These are phyloP conservation scores for Colletotrichum graminicola DNA, from an alignment of 2,329 filamentous ascomycete species.

Conservation along the genomic window DNA sequence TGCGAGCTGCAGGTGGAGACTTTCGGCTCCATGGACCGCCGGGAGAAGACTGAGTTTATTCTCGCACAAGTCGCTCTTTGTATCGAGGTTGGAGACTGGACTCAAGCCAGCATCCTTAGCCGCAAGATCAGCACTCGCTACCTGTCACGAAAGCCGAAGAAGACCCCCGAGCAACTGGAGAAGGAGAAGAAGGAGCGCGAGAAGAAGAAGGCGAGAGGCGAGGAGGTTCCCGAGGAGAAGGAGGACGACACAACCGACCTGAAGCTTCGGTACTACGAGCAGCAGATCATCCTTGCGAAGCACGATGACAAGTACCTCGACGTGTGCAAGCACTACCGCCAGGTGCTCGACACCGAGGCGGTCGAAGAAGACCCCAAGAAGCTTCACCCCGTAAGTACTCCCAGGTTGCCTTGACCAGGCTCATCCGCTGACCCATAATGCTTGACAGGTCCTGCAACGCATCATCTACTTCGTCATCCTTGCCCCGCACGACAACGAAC, in stretches of 20 bases:
- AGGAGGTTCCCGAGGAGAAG: conserved; percentile 82
- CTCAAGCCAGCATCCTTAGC: conserved; percentile 90
- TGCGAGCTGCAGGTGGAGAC: conserved; percentile 99
- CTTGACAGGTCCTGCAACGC: conserved; percentile 81
- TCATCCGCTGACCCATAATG: neutral
- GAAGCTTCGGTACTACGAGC: conserved; percentile 96
- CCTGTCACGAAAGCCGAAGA: conserved; percentile 90
- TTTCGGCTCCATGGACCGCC: conserved; percentile 95
- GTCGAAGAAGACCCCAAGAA: conserved; percentile 91
- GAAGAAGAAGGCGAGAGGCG: conserved; percentile 83
- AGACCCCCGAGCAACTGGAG: conserved; percentile 87
- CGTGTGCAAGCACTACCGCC: conserved; percentile 97
- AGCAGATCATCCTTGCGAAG: conserved; percentile 95
- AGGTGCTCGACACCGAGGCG: conserved; percentile 95
- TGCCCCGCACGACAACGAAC: conserved; percentile 97
- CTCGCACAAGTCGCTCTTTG: conserved; percentile 93
- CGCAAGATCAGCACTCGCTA: conserved; percentile 98
- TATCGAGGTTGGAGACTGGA: conserved; percentile 97
- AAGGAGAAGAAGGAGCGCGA: conserved; percentile 91
- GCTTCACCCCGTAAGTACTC: conserved; percentile 79
- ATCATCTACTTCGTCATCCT: conserved; percentile 99
- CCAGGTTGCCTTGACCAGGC: neutral
- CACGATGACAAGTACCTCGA: conserved; percentile 98
- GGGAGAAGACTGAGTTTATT: conserved; percentile 99
- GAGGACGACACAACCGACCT: conserved; percentile 95